These are phyloP conservation scores for Trypanosomatidae sp. DNA, from an alignment of 208 protist species.

Conservation along the genomic window DNA sequence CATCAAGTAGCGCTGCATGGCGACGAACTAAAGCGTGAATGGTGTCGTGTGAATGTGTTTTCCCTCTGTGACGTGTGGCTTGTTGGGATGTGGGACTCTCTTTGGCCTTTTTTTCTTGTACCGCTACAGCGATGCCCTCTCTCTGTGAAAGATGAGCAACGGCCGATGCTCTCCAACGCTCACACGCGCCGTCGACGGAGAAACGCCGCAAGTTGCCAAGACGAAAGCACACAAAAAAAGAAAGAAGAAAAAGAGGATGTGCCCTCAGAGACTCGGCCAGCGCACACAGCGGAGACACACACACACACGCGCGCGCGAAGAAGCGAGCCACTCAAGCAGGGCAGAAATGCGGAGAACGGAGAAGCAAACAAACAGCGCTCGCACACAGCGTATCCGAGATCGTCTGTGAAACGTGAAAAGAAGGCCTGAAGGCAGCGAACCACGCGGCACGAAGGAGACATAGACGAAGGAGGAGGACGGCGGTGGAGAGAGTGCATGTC, in stretches of 20 bases:
- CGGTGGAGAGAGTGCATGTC: background rate
- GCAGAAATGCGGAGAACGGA: background rate
- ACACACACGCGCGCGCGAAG: slow-evolving; percentile 7
- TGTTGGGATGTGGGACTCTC: background rate
- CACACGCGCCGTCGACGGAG: background rate
- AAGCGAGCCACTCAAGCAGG: background rate
- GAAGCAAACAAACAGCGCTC: background rate
- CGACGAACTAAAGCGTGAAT: background rate
- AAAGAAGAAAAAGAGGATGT: background rate
- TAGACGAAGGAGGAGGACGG: background rate
- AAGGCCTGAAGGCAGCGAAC: background rate
- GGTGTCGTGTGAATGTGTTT: background rate
- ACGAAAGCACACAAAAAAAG: background rate
- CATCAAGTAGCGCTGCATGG: slow-evolving; percentile 93
- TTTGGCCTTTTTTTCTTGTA: background rate
- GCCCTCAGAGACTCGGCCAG: background rate
- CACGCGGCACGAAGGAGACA: background rate
- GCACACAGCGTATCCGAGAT: background rate
- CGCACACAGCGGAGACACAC: background rate
- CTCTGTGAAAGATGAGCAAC: background rate
- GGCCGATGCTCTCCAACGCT: background rate
- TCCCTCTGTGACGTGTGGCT: background rate
- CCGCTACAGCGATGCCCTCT: background rate
- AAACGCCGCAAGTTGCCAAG: background rate
- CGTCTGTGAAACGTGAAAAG: background rate